Evolutionary conservation across 257 asterid genomes (phyloP), one percentile per base, ranked within the genome.

Genomic region (Prunella vulgaris): DNA sequence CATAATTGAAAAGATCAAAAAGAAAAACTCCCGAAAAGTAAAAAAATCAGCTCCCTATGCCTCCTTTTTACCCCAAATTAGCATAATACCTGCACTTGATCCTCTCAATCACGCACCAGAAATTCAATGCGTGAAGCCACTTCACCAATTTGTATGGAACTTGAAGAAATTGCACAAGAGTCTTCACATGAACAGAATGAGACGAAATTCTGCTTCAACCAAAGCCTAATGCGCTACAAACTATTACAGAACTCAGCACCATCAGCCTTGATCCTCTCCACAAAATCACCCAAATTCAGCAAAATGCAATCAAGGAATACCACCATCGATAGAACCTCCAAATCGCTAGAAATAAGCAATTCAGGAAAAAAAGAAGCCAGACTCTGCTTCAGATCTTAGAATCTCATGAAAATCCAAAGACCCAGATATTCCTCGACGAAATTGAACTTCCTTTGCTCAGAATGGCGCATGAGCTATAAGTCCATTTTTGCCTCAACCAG

Each of bases 161-260:
- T 79, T 30, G 22, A 67, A 56, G 37, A 75, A 63, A 68, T 37
- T 27, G 24, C n/a, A 32, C n/a, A n/a, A n/a, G 53, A 33, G 70
- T 10, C n/a, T 60, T 9, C 22, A 24, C 49, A 51, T 62, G 71
- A 52, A 76, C 46, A 76, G 15, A 75, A 27, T 52, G 62, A 42
- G 33, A 49, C n/a, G 32, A 72, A 57, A 62, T 40, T 37, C 33
- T 4, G 33, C 24, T 27, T 76, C 84, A 81, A 42, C 88, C 82
- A 69, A 80, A 77, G 58, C 88, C 80, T 48, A 76, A 76, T 76
- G 80, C 81, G 44, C 78, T 76, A 61, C 71, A 74, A 32, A 73
- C 64, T 28, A 67, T 64, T 60, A 60, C 64, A 60, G 73, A 75
- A 20, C 64, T 77, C 79, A 77, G 81, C 79, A 73, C 82, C 88